Conservation (phyloP, 768 basidiomycete species). For the Pulveroboletus sp. region DNA sequence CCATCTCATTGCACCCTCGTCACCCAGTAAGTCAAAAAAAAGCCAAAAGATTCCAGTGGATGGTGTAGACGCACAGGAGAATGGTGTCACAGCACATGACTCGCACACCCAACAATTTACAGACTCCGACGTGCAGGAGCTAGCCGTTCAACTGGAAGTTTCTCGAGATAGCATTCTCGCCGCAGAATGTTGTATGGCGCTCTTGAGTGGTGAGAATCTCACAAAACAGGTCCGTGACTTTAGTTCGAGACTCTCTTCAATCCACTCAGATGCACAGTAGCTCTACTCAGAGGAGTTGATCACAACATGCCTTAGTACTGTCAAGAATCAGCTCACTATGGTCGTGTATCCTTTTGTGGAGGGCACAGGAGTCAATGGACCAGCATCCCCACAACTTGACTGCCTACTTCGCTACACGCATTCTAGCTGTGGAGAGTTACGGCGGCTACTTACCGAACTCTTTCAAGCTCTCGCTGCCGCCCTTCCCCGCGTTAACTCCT, state of each 20-base stretch:
- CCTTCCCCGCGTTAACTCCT: slow-evolving; percentile 66
- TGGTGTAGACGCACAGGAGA: slow-evolving; percentile 1
- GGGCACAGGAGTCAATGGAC: slow-evolving; percentile 42
- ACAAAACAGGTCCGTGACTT: slow-evolving; percentile 70
- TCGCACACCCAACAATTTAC: slow-evolving; percentile 29
- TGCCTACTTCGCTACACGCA: slow-evolving; percentile 45
- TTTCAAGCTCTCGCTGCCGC: slow-evolving; percentile 70
- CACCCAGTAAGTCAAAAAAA: slow-evolving; percentile 46
- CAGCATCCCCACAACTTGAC: slow-evolving; percentile 46
- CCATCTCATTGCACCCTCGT: slow-evolving; percentile 24
- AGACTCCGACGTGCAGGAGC: slow-evolving; percentile 45
- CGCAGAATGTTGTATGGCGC: slow-evolving; percentile 75
- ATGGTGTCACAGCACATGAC: slow-evolving; percentile 2
- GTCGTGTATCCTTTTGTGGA: slow-evolving; percentile 87
- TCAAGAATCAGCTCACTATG: slow-evolving; percentile 77
- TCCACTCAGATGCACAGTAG: slow-evolving; percentile 33
- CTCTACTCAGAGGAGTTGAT: slow-evolving; percentile 95
- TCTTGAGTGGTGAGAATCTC: slow-evolving; percentile 74
- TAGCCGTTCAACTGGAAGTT: slow-evolving; percentile 51
- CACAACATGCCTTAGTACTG: slow-evolving; percentile 62
- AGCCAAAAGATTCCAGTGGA: slow-evolving; percentile 30
- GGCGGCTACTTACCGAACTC: slow-evolving; percentile 56
- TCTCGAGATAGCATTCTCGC: slow-evolving; percentile 74
- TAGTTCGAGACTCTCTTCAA: background rate
- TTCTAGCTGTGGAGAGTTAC: slow-evolving; percentile 31